Percentiles rank a stretch among this genome's conserved stretches.
Evolutionary conservation across 768 basidiomycete species (phyloP).

Genomic region (Podaxis sp.): DNA sequence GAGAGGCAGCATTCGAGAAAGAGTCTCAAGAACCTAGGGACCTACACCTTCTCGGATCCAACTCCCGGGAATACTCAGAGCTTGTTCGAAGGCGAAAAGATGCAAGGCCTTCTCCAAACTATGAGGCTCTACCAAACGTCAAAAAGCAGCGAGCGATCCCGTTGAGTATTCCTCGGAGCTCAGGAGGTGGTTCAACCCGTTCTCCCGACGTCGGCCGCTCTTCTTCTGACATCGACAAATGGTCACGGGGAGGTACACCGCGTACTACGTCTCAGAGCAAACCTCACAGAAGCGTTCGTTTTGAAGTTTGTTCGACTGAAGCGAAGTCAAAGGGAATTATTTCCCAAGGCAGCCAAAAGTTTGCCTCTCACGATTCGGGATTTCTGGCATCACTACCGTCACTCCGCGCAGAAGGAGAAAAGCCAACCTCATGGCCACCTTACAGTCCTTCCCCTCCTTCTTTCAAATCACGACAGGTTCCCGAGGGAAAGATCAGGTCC

Average conservation of each 20-base stretch:
- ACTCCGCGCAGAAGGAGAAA: neutral
- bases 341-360: neutral
- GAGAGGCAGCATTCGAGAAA: neutral
- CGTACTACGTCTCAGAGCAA: neutral
- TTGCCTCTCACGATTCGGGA: neutral
- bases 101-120: neutral
- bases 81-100: neutral
- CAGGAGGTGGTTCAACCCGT: neutral
- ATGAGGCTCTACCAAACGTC: neutral
- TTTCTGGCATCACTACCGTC: neutral
- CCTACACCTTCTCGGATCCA: neutral
- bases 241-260: neutral
- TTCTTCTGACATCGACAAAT: neutral
- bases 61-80: neutral
- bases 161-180: neutral
- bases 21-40: neutral
- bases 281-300: constrained; percentile 2
- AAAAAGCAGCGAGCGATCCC: neutral
- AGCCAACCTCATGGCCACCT: neutral
- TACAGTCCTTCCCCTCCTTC: neutral
- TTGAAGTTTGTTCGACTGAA: neutral
- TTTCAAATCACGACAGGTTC: neutral
- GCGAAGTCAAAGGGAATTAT: neutral
- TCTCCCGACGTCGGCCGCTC: neutral
- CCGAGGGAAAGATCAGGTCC: neutral